Base-by-base conservation (phyloP, 306 rosid genomes). In the Begonia peltatifolia region DNA sequence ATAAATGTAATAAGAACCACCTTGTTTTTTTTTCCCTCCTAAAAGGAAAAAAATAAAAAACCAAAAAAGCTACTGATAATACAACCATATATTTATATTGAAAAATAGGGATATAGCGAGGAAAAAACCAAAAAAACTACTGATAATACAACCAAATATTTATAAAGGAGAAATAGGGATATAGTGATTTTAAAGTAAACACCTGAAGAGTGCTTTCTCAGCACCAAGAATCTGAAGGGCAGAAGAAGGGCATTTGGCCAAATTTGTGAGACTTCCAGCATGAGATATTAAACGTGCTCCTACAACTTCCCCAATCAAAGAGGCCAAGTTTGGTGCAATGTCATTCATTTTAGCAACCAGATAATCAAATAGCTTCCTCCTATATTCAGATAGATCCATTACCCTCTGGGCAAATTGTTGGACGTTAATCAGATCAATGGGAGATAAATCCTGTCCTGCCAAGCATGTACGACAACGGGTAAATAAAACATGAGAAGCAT, bases 211-310 rank as follows among this genome's bases (percentile, higher is more conserved):
- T 9, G 94, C 96, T 74, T 87, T 87, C 80, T 87, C 96, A 0
- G 96, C 96, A 11, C 96, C 96, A 57, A 87, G 96, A 57, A 87
- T 80, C 55, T 87, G 96, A 59, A 87, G 96, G 61, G 94, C 83
- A 42, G 96, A 87, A 15, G 96, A 80, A 47, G 96, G 94, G 73
- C 94, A 80, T 78, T 87, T 87, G 0, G 96, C 94, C 73, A 87
- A 76, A 73, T 87, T 87, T 23, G 96, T 83, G 52, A 87, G 96
- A 52, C 96, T 87, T 30, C 96, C 96, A 22, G 96, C 94, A 78
- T 87, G 94, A 64, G 96, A 87, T 68, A 87, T 87, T 47, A 87
- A 76, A 18, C 94, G 94, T 14, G 96, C 96, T 15, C 90, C 96
- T 53, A 87, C 96, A 61, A 84, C 86, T 63, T 87, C 96, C 41